Conservation (phyloP, 768 basidiomycete species). For the Mycena haematopus region DNA sequence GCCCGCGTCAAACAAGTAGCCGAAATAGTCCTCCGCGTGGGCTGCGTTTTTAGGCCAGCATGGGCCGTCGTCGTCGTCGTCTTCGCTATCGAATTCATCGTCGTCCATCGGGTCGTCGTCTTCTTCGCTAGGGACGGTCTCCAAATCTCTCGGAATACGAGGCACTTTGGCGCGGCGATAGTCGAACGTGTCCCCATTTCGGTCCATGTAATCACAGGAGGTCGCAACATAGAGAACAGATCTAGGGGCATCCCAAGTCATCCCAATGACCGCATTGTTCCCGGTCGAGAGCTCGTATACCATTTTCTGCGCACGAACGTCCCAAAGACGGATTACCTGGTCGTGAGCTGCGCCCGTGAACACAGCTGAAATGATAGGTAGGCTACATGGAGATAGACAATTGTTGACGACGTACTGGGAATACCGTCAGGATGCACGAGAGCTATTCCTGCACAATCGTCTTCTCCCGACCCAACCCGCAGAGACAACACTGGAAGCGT, state of each 20-base stretch:
- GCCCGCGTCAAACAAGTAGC: slow-evolving; percentile 21
- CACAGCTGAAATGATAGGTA: slow-evolving; percentile 23
- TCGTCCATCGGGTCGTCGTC: slow-evolving; percentile 3
- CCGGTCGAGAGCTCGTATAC: slow-evolving; percentile 48
- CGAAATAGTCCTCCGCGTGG: slow-evolving; percentile 18
- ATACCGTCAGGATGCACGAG: slow-evolving; percentile 38
- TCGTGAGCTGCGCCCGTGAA: slow-evolving; percentile 37
- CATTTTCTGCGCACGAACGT: slow-evolving; percentile 38
- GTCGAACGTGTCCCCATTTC: slow-evolving; percentile 31
- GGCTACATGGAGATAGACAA: neutral
- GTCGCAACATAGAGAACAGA: slow-evolving; percentile 39
- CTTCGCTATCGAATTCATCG: neutral
- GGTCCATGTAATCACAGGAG: slow-evolving; percentile 37
- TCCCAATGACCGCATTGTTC: slow-evolving; percentile 39
- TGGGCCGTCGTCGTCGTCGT: slow-evolving; percentile 7
- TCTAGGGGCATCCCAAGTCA: slow-evolving; percentile 38
- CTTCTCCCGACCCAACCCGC: slow-evolving; percentile 30
- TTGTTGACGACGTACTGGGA: slow-evolving; percentile 33
- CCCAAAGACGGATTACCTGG: slow-evolving; percentile 44
- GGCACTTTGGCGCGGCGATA: slow-evolving; percentile 36
- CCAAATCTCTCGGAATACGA: neutral
- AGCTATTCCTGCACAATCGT: slow-evolving; percentile 23
- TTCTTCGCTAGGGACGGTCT: neutral
- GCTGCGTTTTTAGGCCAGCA: slow-evolving; percentile 22
- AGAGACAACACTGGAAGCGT: slow-evolving; percentile 39